A percentile compares a stretch with the other conserved stretches of the same genome.
These are phyloP conservation scores for Pontederia crassipes DNA, from an alignment of 176 grass and related monocot genomes.

Conservation along the genomic window DNA sequence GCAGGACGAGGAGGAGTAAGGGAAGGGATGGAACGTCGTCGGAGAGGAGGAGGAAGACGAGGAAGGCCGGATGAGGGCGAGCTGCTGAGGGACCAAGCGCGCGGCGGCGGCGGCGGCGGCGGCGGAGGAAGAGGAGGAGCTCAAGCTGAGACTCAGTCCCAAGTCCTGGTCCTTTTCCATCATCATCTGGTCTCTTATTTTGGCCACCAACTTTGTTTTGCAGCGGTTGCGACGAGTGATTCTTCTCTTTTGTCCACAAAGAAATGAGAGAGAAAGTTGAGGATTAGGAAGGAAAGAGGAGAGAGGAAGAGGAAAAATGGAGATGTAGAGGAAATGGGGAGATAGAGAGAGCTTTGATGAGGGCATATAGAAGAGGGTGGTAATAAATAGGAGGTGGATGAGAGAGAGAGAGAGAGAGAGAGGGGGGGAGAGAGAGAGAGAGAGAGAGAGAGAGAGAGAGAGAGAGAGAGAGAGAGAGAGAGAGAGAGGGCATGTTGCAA, in stretches of 20 bases:
- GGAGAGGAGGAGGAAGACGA: background rate
- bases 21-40: background rate
- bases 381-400: background rate
- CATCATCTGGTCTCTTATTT: background rate
- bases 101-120: background rate
- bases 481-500: too few relatives aligned
- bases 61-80: background rate
- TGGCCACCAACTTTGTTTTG: background rate
- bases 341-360: too few relatives aligned
- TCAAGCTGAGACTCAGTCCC: background rate
- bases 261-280: background rate
- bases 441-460: too few relatives aligned
- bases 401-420: too few relatives aligned
- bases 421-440: too few relatives aligned
- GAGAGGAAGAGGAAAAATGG: background rate
- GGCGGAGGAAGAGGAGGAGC: background rate
- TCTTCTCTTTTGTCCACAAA: background rate
- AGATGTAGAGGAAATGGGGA: too few relatives aligned
- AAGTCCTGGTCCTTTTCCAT: background rate
- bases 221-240: background rate
- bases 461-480: too few relatives aligned
- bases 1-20: background rate
- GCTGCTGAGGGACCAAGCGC: background rate
- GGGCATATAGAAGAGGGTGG: too few relatives aligned
- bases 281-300: background rate